These are phyloP conservation scores for Apiotrichum mycotoxinovorans DNA, from an alignment of 1,284 basidiomycete genomes.

Conservation along the genomic window DNA sequence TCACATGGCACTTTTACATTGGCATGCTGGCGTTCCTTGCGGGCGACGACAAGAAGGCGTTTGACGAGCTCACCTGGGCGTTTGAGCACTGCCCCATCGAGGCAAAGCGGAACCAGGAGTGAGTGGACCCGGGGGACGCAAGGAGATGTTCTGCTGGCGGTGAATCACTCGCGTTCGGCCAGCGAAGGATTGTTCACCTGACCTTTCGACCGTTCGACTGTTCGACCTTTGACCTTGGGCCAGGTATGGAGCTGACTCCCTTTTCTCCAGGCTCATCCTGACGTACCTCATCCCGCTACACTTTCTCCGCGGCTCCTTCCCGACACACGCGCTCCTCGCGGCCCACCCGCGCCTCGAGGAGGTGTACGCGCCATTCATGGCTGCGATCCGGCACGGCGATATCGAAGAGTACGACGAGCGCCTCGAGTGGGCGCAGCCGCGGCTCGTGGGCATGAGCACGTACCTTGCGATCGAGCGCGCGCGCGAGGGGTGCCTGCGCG, in stretches of 20 bases:
- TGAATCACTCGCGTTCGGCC: too few species aligned
- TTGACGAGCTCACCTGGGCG: conserved; percentile 74
- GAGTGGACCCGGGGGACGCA: too few species aligned
- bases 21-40: conserved; percentile 91
- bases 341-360: conserved; percentile 69
- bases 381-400: conserved; percentile 72
- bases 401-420: conserved; percentile 74
- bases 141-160: too few species aligned
- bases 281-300: conserved; percentile 85
- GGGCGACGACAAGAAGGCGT: conserved; percentile 83
- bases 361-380: conserved; percentile 75
- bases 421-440: conserved; percentile 62
- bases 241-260: too few species aligned
- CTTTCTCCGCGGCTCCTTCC: conserved; percentile 78
- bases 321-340: conserved; percentile 63
- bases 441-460: conserved; percentile 75
- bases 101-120: conserved; percentile 76
- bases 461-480: conserved; percentile 84
- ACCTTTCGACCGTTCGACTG: too few species aligned
- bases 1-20: conserved; percentile 87
- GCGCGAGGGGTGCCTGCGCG: conserved; percentile 77
- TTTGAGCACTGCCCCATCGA: conserved; percentile 71
- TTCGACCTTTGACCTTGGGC: conserved; percentile 8
- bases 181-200: too few species aligned
- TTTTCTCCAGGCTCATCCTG: conserved; percentile 68